Evolutionary conservation across 306 rosid species (phyloP).

Genomic region (Purshia tridentata): DNA sequence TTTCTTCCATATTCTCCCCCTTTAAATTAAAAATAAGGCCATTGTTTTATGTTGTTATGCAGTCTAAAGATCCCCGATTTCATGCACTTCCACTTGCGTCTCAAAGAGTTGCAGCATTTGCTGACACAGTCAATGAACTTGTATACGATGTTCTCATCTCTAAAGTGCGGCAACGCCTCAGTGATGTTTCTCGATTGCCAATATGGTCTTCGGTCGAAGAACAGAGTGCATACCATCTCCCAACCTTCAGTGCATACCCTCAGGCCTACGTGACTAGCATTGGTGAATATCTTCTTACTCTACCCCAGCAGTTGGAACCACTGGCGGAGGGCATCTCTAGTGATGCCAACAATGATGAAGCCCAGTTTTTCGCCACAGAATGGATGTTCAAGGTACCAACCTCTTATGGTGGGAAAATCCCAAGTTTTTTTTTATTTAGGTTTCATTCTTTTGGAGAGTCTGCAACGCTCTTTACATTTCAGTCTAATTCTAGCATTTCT

Average conservation of each 20-base stretch:
- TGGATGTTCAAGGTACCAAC: slow-evolving; percentile 96
- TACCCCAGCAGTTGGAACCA: slow-evolving; percentile 98
- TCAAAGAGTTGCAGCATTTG: slow-evolving; percentile 93
- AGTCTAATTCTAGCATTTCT: too few species aligned
- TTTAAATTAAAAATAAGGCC: neutral
- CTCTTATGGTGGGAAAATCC: neutral
- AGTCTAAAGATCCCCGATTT: slow-evolving; percentile 98
- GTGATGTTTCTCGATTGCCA: slow-evolving; percentile 80
- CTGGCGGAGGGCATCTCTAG: slow-evolving; percentile 94
- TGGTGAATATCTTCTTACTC: slow-evolving; percentile 92
- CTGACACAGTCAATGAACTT: slow-evolving; percentile 90
- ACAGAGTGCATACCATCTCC: slow-evolving; percentile 78
- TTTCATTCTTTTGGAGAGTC: too few species aligned
- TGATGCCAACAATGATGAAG: slow-evolving; percentile 76
- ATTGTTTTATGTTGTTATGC: slow-evolving; percentile 34
- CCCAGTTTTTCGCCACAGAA: slow-evolving; percentile 98
- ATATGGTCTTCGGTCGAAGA: slow-evolving; percentile 93
- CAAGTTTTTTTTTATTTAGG: neutral
- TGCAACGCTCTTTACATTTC: too few species aligned
- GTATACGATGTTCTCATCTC: slow-evolving; percentile 98
- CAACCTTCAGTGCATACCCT: slow-evolving; percentile 93
- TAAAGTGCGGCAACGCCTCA: slow-evolving; percentile 90
- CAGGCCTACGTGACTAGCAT: slow-evolving; percentile 85
- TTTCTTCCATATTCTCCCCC: neutral
- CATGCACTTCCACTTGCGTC: slow-evolving; percentile 95